Percentiles rank a stretch among this genome's conserved stretches.
Conservation (phyloP, 2,329 filamentous ascomycete species). For the Fusarium longipes region DNA sequence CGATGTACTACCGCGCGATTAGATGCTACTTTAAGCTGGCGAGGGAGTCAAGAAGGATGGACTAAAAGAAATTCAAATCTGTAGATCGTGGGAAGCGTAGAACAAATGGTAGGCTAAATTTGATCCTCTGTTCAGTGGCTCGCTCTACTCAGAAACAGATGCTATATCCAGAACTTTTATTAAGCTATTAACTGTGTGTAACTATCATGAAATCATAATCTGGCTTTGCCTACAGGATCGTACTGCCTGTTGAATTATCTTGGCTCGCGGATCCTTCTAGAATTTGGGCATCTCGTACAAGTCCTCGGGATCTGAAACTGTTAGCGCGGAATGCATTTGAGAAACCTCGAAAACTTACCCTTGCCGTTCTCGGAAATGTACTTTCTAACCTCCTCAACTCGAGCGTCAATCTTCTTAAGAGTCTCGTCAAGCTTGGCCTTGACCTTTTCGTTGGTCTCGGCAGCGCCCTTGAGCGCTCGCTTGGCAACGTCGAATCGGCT, state of each 20-base stretch:
- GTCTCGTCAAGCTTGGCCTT: slow-evolving; percentile 57
- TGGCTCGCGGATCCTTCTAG: neutral
- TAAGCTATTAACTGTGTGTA: neutral
- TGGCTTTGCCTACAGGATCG: neutral
- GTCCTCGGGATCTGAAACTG: slow-evolving; percentile 34
- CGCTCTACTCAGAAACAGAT: no score
- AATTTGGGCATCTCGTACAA: slow-evolving; percentile 40
- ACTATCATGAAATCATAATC: neutral
- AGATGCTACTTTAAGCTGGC: neutral
- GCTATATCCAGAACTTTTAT: neutral
- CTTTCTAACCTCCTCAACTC: slow-evolving; percentile 60
- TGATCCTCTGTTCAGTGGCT: no score
- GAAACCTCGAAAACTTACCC: slow-evolving; percentile 51
- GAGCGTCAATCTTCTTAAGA: slow-evolving; percentile 59
- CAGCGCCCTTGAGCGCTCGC: slow-evolving; percentile 62
- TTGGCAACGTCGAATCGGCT: slow-evolving; percentile 70
- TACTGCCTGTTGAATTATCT: neutral
- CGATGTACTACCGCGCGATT: neutral
- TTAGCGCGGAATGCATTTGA: neutral
- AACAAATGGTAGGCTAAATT: no score
- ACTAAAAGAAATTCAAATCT: neutral
- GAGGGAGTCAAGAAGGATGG: neutral
- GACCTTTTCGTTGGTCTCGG: slow-evolving; percentile 60
- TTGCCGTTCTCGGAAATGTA: slow-evolving; percentile 65
- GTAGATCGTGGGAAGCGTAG: no score